Evolutionary conservation across 139 green algal genomes (phyloP).

Genomic region (Nannochloris sp.): DNA sequence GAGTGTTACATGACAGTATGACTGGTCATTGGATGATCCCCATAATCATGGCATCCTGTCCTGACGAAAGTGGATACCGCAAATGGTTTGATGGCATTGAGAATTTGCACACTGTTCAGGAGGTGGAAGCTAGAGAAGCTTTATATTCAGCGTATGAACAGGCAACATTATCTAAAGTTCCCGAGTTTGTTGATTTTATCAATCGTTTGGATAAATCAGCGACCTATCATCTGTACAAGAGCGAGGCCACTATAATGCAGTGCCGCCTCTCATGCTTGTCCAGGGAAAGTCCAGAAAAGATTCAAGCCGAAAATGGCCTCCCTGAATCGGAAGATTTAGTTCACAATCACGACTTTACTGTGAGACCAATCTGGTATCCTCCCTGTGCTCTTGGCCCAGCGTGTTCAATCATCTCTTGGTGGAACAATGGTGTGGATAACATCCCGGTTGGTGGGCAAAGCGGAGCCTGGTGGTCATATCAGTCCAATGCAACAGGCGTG

Average conservation of each 20-base stretch:
- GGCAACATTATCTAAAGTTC: slow-evolving; percentile 68
- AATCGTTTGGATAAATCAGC: slow-evolving; percentile 54
- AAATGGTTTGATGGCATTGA: slow-evolving; percentile 27
- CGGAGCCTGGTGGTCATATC: slow-evolving; percentile 1
- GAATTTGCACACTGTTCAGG: slow-evolving; percentile 56
- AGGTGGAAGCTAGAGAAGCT: slow-evolving; percentile 55
- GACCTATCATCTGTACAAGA: slow-evolving; percentile 26
- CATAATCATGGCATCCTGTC: slow-evolving; percentile 14
- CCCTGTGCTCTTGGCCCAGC: slow-evolving; percentile 12
- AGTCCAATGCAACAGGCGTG: not conserved
- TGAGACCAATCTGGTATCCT: slow-evolving; percentile 53
- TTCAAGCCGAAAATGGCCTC: not conserved
- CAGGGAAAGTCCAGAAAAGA: not conserved
- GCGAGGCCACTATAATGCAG: slow-evolving; percentile 14
- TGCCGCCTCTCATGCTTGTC: not conserved
- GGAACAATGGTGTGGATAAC: not conserved
- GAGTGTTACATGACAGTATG: slow-evolving; percentile 64
- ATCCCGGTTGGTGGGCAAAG: not conserved
- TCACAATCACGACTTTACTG: slow-evolving; percentile 41
- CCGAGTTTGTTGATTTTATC: slow-evolving; percentile 71
- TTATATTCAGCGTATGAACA: slow-evolving; percentile 51
- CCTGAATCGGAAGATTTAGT: not conserved
- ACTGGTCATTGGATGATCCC: slow-evolving; percentile 55
- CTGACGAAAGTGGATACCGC: not conserved
- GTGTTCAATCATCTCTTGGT: not conserved